phyloP scores from a whole-genome alignment of 148 eudicot species.

The Chenopodium quinoa region DNA sequence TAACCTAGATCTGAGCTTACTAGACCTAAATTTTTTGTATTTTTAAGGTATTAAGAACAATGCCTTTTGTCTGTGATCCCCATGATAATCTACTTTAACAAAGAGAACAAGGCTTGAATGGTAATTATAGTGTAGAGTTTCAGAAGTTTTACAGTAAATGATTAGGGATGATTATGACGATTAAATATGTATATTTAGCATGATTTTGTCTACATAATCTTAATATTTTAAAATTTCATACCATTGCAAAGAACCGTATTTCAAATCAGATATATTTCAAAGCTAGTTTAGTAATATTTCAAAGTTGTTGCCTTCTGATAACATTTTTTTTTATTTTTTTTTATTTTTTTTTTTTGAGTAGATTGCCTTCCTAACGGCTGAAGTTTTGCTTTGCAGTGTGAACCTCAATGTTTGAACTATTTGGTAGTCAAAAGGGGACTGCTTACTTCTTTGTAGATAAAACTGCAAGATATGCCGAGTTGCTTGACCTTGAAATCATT shows the following conservation, averaged over 20 bases:
- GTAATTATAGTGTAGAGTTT: no score
- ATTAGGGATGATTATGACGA: no score
- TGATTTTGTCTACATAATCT: no score
- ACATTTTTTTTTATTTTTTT: neutral
- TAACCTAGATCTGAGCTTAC: neutral
- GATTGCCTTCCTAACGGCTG: neutral
- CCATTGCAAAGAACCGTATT: no score
- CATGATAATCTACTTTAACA: neutral
- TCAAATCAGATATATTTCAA: no score
- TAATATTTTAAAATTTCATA: no score
- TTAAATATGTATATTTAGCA: no score
- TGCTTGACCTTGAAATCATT: constrained; percentile 31
- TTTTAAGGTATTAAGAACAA: neutral
- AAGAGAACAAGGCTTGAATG: neutral
- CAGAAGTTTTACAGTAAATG: no score
- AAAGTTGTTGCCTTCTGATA: neutral
- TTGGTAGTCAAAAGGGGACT: constrained; percentile 24
- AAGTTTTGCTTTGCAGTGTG: constrained; percentile 27
- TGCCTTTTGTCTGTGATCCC: neutral
- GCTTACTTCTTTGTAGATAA: constrained; percentile 9
- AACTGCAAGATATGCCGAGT: constrained; percentile 29
- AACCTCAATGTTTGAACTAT: neutral
- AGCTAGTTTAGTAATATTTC: no score
- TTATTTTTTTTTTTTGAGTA: neutral
- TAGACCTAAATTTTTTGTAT: neutral